Evolutionary conservation across 2,329 filamentous ascomycete species (phyloP).

Genomic region (Myriangium duriaei): DNA sequence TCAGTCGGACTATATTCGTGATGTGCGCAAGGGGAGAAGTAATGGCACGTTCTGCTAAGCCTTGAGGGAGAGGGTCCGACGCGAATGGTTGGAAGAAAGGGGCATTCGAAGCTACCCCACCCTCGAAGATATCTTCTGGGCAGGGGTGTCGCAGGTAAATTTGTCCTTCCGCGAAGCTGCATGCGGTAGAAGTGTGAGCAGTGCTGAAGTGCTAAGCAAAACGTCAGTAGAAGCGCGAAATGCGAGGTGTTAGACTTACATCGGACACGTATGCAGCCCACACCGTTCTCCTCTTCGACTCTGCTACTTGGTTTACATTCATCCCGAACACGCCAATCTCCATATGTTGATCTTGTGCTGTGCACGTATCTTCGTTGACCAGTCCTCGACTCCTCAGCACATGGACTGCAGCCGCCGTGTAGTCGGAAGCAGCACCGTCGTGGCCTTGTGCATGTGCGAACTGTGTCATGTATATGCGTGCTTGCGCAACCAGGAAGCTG

Average conservation of each 20-base stretch:
- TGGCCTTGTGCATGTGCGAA: slow-evolving; percentile 52
- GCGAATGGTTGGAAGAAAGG: slow-evolving; percentile 39
- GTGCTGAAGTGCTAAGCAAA: slow-evolving; percentile 48
- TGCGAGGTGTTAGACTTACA: no score
- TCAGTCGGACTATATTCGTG: slow-evolving; percentile 38
- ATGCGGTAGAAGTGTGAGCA: slow-evolving; percentile 38
- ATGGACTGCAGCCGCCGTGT: slow-evolving; percentile 49
- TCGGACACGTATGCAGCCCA: slow-evolving; percentile 62
- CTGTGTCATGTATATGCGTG: slow-evolving; percentile 51
- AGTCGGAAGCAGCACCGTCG: slow-evolving; percentile 50
- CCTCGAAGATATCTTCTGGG: slow-evolving; percentile 48
- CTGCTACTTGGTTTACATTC: slow-evolving; percentile 36
- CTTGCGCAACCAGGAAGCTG: slow-evolving; percentile 54
- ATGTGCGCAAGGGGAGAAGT: slow-evolving; percentile 9
- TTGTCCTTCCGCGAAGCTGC: slow-evolving; percentile 49
- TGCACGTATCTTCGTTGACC: slow-evolving; percentile 45
- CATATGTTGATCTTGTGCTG: slow-evolving; percentile 11
- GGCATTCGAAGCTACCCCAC: slow-evolving; percentile 42
- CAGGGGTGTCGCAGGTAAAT: slow-evolving; percentile 56
- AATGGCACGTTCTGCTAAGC: not conserved
- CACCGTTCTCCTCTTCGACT: slow-evolving; percentile 57
- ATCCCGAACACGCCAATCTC: slow-evolving; percentile 17
- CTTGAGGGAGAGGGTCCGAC: not conserved
- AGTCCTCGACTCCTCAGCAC: slow-evolving; percentile 48
- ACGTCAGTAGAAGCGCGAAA: no score